Base-by-base conservation (phyloP, 768 basidiomycete genomes). In the Mycena olivaceomarginata region DNA sequence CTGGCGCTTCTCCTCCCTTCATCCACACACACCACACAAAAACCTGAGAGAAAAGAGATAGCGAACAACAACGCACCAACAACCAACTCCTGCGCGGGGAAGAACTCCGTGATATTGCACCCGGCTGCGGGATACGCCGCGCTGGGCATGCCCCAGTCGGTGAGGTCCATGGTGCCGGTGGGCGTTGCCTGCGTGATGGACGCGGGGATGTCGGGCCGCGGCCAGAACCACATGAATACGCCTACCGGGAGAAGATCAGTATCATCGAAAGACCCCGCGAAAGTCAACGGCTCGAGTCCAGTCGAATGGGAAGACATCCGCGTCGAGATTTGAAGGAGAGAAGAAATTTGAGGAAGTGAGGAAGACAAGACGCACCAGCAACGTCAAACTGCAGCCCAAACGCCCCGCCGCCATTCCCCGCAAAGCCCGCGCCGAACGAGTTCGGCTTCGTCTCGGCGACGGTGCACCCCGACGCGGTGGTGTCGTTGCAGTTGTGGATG, bases 331-430 rank as follows among this genome's bases (percentile, higher is more conserved):
- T 31, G 9, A 7, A 63, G 40, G 62, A 51, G 6, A 39, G 11
- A 37, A 37, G 8, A 60, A 15, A 60, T 51, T 51, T 7, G 4
- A 37, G 12, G 31, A 40, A 18, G 31, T 31, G 31, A 31, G 3
- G 12, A 62, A 16, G 25, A 31, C 43, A 4, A 31, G 31, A 64
- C 63, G 40, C 20, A 64, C 63, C 63, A 11, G 40, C 18, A 25
- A 64, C 84, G 40, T 94, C 94, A 77, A 95, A 91, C 81, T 96
- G 94, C 4, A 93, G 89, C 4, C 94, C 94, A 77, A 90, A 97
- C 18, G 94, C 91, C 11, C 96, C 96, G 31, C 96, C 96, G 16
- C 93, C 92, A 9, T 89, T 89, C 18, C 84, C 82, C 5, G 92
- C 91, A 80, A 97, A 97, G 0, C 88, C 92, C 5, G 87, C 83